Conservation (phyloP, 495 filamentous ascomycete genomes). For the Lophiotrema nucula region DNA sequence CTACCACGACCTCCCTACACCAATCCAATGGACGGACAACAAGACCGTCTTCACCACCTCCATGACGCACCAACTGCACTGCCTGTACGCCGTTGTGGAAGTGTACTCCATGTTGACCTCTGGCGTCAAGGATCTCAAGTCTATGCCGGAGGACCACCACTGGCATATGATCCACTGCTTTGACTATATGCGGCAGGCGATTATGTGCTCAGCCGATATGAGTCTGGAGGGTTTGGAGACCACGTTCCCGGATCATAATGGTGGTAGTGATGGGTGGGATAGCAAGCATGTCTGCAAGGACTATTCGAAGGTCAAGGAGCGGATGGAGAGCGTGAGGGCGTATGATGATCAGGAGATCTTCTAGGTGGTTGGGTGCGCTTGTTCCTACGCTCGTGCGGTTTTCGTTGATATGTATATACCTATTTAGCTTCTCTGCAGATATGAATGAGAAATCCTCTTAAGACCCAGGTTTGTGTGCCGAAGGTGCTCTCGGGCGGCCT, state of each 20-base stretch:
- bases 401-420: no score
- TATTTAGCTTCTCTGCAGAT: no score
- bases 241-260: slow-evolving; percentile 49
- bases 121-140: slow-evolving; percentile 31
- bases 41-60: slow-evolving; percentile 52
- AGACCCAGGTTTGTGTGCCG: no score
- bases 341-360: slow-evolving; percentile 50
- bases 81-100: slow-evolving; percentile 49
- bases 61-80: slow-evolving; percentile 49
- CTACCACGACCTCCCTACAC: slow-evolving; percentile 49
- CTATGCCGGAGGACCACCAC: slow-evolving; percentile 48
- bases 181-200: slow-evolving; percentile 51
- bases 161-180: slow-evolving; percentile 55
- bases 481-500: no score
- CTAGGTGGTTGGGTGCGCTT: no score
- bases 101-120: slow-evolving; percentile 47
- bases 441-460: no score
- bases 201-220: slow-evolving; percentile 49
- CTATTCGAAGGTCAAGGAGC: slow-evolving; percentile 42
- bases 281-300: slow-evolving; percentile 49
- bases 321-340: slow-evolving; percentile 47
- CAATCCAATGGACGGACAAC: slow-evolving; percentile 49
- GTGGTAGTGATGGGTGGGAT: slow-evolving; percentile 50
- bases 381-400: no score
- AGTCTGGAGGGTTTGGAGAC: slow-evolving; percentile 48